Base-by-base conservation (phyloP, 2,329 filamentous ascomycete genomes). In the Fusarium gaditjirri region DNA sequence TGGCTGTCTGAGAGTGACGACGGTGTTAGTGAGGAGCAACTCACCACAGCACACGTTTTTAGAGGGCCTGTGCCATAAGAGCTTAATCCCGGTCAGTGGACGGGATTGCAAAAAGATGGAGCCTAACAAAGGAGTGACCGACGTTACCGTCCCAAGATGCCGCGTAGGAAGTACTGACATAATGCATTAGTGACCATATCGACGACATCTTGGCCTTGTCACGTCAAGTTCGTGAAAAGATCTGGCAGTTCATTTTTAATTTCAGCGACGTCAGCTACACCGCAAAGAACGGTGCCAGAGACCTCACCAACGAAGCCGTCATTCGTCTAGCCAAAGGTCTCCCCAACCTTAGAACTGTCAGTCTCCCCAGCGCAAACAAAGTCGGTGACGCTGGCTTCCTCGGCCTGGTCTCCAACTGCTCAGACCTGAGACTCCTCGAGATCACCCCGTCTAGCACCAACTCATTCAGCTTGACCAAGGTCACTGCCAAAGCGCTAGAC, bases 391-490 rank as follows among this genome's bases (percentile, higher is more conserved):
- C 6, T 0, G 19, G 27, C 3, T 31, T 31, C 44, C 44, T 39
- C 19, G 21, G 19, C 14, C 8, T 68, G 0, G 17, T 72, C 9
- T 39, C 65, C 17, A 31, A 69, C 33, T 46, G 47, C 7, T 44
- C 50, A 1, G 38, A 33, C 3, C 38, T 64, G 1, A 42, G 8
- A 6, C 36, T 17, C 4, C 23, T 75, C 5, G 72, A 72, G 31
- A 5, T 68, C 8, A 68, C 50, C 17, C 17, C 23, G 5, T 29
- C 27, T 29, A 29, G 9, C 7, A 29, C 27, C 27, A 9, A 8
- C 27, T 29, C 27, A 29, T 29, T 7, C 27, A 8, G 27, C 27
- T 8, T 29, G 27, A 8, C 7, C 27, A 8, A 29, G 27, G 9
- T 29, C 27, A 29, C 27, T 9, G 27, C 27, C 8, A 29, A 16